Base-by-base conservation (phyloP, 2,329 filamentous ascomycete genomes). In the Microsporum canis region DNA sequence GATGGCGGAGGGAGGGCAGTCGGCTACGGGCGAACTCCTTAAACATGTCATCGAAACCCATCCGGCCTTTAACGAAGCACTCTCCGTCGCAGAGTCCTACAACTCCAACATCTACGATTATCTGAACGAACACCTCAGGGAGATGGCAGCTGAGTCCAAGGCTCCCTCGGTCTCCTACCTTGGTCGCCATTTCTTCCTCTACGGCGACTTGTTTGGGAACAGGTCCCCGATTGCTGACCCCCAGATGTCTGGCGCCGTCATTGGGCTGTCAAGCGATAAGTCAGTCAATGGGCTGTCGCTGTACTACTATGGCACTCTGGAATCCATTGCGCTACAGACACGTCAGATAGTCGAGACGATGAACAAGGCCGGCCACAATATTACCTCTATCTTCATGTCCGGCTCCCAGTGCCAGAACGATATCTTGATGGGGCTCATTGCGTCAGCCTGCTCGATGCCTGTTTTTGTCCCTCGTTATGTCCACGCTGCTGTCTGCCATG, bases 1-100 rank as follows among this genome's bases (percentile, higher is more conserved):
- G 94, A 89, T 99, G 83, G 91, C 94, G 14, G 94, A 99, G 74
- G 94, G 94, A 66, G 94, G 94, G 10, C 94, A 99, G 75, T 96
- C 90, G 31, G 94, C 94, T 3, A 99, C 94, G 0, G 94, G 94
- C 59, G 94, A 97, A 75, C 82, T 99, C 61, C 80, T 99, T 57
- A 91, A 94, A 70, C 90, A 97, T 76, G 88, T 97, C 68, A 84
- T 97, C 59, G 92, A 97, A 73, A 96, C 91, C 1, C 94, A 99
- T 71, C 89, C 92, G 2, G 91, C 91, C 1, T 92, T 91, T 75
- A 84, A 88, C 64, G 86, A 92, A 71, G 89, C 90, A 14, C 75
- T 85, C 65, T 88, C 88, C 2, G 81, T 91, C 57, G 89, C 91
- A 31, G 86, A 91, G 72, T 88, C 87, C 2, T 88, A 88, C 74